Evolutionary conservation across 2,329 filamentous ascomycete species (phyloP).

Genomic region (Colletotrichum orchidophilum): DNA sequence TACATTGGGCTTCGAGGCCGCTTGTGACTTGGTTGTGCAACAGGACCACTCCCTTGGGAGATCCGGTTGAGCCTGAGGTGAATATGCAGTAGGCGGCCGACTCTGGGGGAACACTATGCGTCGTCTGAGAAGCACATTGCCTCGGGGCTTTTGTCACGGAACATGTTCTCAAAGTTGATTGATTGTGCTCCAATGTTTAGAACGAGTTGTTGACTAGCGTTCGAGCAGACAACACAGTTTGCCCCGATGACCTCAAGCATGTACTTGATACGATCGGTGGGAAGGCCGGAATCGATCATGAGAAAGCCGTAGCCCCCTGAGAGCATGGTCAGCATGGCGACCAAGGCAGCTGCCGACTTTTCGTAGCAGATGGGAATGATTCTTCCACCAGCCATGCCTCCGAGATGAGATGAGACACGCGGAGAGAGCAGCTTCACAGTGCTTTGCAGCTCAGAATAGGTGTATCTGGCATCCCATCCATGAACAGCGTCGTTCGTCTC

Average conservation of each 20-base stretch:
- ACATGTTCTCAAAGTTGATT: not conserved
- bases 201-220: not conserved
- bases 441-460: constrained; percentile 4
- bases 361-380: not conserved
- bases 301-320: constrained; percentile 8
- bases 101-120: not conserved
- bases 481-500: not conserved
- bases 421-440: constrained; percentile 1
- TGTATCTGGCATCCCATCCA: not conserved
- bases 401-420: not conserved
- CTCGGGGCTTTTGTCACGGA: not conserved
- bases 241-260: not conserved
- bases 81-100: constrained; percentile 5
- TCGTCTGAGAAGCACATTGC: not conserved
- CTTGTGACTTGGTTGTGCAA: not conserved
- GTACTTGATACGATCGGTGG: not conserved
- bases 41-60: not conserved
- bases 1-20: not conserved
- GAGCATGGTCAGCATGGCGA: not conserved
- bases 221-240: constrained; percentile 6
- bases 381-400: not conserved
- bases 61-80: constrained; percentile 2
- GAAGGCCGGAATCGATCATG: not conserved
- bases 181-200: not conserved
- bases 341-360: constrained; percentile 1